phyloP scores from a whole-genome alignment of 768 basidiomycete genomes.

The Lactarius pseudohatsudake region DNA sequence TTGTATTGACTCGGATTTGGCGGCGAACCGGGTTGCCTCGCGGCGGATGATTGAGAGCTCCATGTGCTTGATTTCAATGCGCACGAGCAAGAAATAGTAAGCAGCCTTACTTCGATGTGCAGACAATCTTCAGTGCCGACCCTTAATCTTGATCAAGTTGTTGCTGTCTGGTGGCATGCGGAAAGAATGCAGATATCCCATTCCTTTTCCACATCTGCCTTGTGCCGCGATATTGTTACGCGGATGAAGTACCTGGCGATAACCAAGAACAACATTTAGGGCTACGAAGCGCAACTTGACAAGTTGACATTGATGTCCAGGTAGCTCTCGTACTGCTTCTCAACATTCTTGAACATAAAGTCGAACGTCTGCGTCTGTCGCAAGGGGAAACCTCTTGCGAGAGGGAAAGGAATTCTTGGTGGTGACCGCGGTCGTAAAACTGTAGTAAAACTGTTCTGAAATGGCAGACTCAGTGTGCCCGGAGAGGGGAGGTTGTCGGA shows the following conservation, averaged over 20 bases:
- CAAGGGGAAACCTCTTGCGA: slow-evolving; percentile 95
- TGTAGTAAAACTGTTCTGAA: slow-evolving; percentile 87
- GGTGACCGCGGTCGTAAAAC: slow-evolving; percentile 97
- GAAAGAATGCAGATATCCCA: slow-evolving; percentile 95
- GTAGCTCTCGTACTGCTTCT: slow-evolving; percentile 96
- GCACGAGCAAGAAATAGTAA: slow-evolving; percentile 91
- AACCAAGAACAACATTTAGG: background rate
- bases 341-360: slow-evolving; percentile 98
- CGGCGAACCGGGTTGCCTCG: slow-evolving; percentile 90
- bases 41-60: slow-evolving; percentile 96
- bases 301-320: slow-evolving; percentile 98
- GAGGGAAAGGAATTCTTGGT: slow-evolving; percentile 95
- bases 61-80: slow-evolving; percentile 99
- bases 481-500: background rate
- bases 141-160: slow-evolving; percentile 99
- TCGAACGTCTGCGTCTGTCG: slow-evolving; percentile 95
- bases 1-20: slow-evolving; percentile 99
- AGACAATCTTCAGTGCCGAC: slow-evolving; percentile 99
- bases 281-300: slow-evolving; percentile 81
- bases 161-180: slow-evolving; percentile 96
- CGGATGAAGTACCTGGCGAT: slow-evolving; percentile 81
- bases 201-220: slow-evolving; percentile 93
- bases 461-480: slow-evolving; percentile 37
- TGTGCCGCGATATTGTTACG: slow-evolving; percentile 84
- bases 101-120: slow-evolving; percentile 78